Conservation (phyloP, 306 rosid species). For the Cicer yamashitae region DNA sequence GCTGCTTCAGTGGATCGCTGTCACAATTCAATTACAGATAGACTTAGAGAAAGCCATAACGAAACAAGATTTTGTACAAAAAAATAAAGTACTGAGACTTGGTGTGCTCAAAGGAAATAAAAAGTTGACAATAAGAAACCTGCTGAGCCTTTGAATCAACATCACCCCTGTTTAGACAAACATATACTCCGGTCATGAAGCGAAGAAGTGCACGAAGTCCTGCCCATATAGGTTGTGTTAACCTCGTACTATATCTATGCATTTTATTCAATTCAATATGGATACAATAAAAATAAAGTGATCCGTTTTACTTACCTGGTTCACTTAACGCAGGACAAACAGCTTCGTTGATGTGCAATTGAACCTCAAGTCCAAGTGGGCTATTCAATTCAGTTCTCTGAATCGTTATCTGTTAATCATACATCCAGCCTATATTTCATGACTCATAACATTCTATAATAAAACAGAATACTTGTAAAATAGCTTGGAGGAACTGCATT, state of each 20-base stretch:
- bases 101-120: slow-evolving; percentile 22
- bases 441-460: slow-evolving; percentile 34
- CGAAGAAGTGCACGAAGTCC: slow-evolving; percentile 96
- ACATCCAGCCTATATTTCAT: slow-evolving; percentile 45
- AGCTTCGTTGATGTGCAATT: slow-evolving; percentile 85
- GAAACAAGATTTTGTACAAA: slow-evolving; percentile 28
- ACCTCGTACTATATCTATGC: slow-evolving; percentile 31
- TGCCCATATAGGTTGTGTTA: slow-evolving; percentile 49
- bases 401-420: slow-evolving; percentile 71
- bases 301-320: slow-evolving; percentile 62
- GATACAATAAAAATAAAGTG: slow-evolving; percentile 30
- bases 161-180: slow-evolving; percentile 87
- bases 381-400: slow-evolving; percentile 86
- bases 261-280: slow-evolving; percentile 16
- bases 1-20: slow-evolving; percentile 92
- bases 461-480: slow-evolving; percentile 23
- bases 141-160: slow-evolving; percentile 74
- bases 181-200: slow-evolving; percentile 83
- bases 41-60: slow-evolving; percentile 45
- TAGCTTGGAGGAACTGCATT: slow-evolving; percentile 36
- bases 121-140: slow-evolving; percentile 54
- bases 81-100: slow-evolving; percentile 19
- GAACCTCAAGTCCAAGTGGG: slow-evolving; percentile 97
- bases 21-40: slow-evolving; percentile 46
- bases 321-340: slow-evolving; percentile 93